Conservation (phyloP, 2,329 filamentous ascomycete genomes). For the Alternaria conjuncta region DNA sequence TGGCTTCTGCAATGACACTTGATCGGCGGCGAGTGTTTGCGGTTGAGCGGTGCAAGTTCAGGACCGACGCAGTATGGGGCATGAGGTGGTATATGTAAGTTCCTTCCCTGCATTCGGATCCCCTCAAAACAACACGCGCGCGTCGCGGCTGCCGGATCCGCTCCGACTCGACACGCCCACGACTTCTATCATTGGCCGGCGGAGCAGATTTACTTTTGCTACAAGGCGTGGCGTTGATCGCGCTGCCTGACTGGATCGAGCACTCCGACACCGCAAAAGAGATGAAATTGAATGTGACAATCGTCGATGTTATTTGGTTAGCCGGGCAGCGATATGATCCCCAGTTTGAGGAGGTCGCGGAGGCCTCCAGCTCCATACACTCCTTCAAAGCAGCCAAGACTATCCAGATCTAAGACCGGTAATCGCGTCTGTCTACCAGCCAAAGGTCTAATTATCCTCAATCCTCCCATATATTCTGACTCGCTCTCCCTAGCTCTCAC, state of each 20-base stretch:
- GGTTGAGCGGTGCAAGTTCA: neutral
- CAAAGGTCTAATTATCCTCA: neutral
- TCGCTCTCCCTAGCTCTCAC: neutral
- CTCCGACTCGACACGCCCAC: neutral
- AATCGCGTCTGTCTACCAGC: neutral
- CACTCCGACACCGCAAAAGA: neutral
- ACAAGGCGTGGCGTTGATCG: neutral
- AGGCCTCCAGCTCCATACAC: neutral
- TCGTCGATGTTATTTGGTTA: neutral
- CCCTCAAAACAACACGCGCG: conserved; percentile 1
- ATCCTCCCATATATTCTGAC: neutral
- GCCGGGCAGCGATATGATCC: neutral
- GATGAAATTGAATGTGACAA: neutral
- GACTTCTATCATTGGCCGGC: neutral
- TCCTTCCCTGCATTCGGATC: conserved; percentile 6
- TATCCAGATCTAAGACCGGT: neutral
- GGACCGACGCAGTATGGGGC: neutral
- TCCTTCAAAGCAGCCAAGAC: neutral
- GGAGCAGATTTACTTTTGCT: neutral
- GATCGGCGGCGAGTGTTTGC: neutral
- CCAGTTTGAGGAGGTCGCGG: neutral
- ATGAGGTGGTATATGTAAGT: neutral
- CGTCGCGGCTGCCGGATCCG: conserved; percentile 8
- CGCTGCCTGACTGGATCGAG: neutral
- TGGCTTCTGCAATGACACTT: neutral